Evolutionary conservation across 2,329 filamentous ascomycete species (phyloP).

Genomic region (Xylariaceae sp.): DNA sequence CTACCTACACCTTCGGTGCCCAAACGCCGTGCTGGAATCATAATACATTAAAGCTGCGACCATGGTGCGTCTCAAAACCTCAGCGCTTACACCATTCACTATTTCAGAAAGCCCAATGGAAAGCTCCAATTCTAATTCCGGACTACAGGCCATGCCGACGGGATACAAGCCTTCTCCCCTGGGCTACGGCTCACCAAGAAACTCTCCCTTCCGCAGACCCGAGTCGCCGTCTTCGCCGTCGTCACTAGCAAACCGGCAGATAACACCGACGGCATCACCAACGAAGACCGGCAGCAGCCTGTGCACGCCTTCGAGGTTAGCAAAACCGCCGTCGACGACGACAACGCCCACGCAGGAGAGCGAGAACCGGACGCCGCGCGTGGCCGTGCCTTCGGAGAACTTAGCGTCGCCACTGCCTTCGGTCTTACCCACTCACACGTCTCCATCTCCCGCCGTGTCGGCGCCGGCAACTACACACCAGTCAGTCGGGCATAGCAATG

Average conservation of each 20-base stretch:
- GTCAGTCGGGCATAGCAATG: conserved; percentile 44
- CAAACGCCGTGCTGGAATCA: neutral
- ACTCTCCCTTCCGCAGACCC: conserved; percentile 59
- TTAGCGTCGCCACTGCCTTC: conserved; percentile 24
- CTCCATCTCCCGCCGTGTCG: conserved; percentile 33
- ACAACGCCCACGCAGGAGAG: conserved; percentile 34
- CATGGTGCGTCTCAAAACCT: conserved; percentile 27
- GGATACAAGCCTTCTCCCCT: conserved; percentile 68
- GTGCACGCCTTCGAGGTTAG: conserved; percentile 45
- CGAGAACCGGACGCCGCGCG: conserved; percentile 22
- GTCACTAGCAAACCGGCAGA: conserved; percentile 51
- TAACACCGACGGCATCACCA: conserved; percentile 61
- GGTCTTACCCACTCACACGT: conserved; percentile 36
- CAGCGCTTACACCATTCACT: conserved; percentile 18
- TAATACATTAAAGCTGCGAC: conserved; percentile 17
- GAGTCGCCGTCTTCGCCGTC: conserved; percentile 64
- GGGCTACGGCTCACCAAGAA: conserved; percentile 66
- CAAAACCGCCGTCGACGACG: conserved; percentile 23
- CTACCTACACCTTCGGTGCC: neutral
- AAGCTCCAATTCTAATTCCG: neutral
- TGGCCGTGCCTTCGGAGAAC: conserved; percentile 18
- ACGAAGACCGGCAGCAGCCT: conserved; percentile 43
- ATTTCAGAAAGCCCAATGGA: neutral
- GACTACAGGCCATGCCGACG: conserved; percentile 48
- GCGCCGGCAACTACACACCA: conserved; percentile 31